phyloP scores from a whole-genome alignment of 2,329 filamentous ascomycete genomes.

The Tympanopsis confertula region DNA sequence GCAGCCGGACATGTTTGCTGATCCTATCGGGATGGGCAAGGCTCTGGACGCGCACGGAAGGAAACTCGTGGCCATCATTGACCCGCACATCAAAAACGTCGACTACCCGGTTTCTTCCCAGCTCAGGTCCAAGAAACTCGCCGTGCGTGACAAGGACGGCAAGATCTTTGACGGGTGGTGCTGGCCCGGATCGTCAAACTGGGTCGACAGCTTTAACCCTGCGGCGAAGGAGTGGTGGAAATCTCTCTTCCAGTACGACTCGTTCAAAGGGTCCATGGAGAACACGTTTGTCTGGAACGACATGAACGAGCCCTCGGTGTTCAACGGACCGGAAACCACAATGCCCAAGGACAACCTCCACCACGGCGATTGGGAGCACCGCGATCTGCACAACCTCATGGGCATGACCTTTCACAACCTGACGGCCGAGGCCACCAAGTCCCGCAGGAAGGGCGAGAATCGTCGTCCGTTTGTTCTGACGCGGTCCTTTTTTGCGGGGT shows the following conservation, averaged over 20 bases:
- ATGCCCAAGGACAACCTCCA: constrained; percentile 99
- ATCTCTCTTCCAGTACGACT: constrained; percentile 73
- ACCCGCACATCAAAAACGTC: constrained; percentile 93
- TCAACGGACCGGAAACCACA: constrained; percentile 94
- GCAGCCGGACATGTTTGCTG: constrained; percentile 77
- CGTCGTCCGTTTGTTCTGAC: constrained; percentile 87
- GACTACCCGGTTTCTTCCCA: constrained; percentile 70
- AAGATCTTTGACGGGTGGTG: constrained; percentile 93
- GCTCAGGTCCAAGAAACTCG: constrained; percentile 72
- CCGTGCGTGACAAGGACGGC: constrained; percentile 79
- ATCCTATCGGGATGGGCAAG: constrained; percentile 78
- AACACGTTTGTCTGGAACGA: constrained; percentile 98
- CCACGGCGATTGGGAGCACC: constrained; percentile 84
- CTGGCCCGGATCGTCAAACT: constrained; percentile 94
- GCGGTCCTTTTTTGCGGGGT: constrained; percentile 82
- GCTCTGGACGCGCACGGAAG: constrained; percentile 75
- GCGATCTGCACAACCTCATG: constrained; percentile 91
- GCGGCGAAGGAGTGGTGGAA: constrained; percentile 86
- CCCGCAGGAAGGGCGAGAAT: constrained; percentile 75
- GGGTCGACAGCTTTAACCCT: constrained; percentile 95
- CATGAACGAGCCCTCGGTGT: constrained; percentile 98
- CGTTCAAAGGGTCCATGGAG: constrained; percentile 72
- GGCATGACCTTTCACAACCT: constrained; percentile 93
- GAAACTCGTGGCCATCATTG: constrained; percentile 88
- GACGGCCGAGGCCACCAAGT: constrained; percentile 72